Evolutionary conservation across 768 basidiomycete species (phyloP).

Genomic region (Gymnopilus dilepis): DNA sequence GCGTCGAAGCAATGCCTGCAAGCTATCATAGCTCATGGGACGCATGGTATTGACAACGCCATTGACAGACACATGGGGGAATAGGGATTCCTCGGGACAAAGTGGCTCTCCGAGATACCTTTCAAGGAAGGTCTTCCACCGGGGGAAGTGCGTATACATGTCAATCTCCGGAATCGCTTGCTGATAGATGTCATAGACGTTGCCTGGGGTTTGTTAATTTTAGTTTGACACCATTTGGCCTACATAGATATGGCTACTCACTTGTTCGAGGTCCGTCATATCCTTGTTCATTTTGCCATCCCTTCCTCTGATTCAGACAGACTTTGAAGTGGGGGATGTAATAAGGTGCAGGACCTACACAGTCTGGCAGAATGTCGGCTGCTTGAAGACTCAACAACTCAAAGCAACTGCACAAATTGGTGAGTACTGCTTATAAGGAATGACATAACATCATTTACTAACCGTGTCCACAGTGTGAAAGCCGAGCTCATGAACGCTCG

Average conservation of each 20-base stretch:
- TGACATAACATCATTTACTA: not conserved
- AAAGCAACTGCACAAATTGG: constrained; percentile 30
- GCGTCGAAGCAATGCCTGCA: constrained; percentile 34
- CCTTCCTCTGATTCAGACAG: constrained; percentile 31
- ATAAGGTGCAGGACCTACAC: constrained; percentile 24
- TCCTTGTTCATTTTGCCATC: constrained; percentile 34
- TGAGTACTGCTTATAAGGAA: not conserved
- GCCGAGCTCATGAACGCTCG: constrained; percentile 33
- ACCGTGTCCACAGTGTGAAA: constrained; percentile 39
- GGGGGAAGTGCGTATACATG: constrained; percentile 31
- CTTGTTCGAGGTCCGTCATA: constrained; percentile 25
- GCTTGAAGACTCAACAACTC: constrained; percentile 32
- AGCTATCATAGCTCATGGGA: constrained; percentile 32
- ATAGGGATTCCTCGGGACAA: constrained; percentile 36
- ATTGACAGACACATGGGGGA: constrained; percentile 35
- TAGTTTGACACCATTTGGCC: too few species aligned
- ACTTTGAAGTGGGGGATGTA: constrained; percentile 24
- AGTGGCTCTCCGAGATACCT: constrained; percentile 26
- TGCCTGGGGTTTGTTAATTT: constrained; percentile 19
- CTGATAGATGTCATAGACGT: constrained; percentile 41
- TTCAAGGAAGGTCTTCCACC: constrained; percentile 30
- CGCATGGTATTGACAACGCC: constrained; percentile 28
- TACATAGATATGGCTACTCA: constrained; percentile 8
- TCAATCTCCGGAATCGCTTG: constrained; percentile 35
- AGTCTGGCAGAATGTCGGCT: constrained; percentile 26